These are phyloP conservation scores for Exserohilum turcica DNA, from an alignment of 2,329 filamentous ascomycete genomes.

Conservation along the genomic window DNA sequence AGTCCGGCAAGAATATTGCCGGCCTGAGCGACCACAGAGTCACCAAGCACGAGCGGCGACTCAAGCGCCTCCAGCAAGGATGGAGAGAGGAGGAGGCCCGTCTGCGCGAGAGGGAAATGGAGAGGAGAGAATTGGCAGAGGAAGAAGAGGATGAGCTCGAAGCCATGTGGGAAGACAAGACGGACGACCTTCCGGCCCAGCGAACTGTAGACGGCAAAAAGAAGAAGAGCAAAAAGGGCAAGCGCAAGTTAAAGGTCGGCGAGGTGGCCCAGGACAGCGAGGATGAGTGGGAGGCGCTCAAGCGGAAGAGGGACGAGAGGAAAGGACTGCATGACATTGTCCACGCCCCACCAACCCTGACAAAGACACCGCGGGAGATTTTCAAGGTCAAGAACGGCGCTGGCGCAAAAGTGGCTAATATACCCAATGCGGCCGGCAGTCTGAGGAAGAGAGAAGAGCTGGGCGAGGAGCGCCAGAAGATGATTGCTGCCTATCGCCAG, in stretches of 20 bases:
- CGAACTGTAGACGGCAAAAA: constrained; percentile 52
- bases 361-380: constrained; percentile 65
- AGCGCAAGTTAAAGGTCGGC: constrained; percentile 57
- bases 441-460: constrained; percentile 74
- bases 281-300: constrained; percentile 79
- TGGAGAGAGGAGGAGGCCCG: constrained; percentile 62
- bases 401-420: constrained; percentile 68
- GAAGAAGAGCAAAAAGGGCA: constrained; percentile 56
- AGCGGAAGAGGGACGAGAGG: constrained; percentile 60
- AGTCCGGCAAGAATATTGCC: constrained; percentile 66
- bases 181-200: constrained; percentile 64
- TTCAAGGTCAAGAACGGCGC: constrained; percentile 70
- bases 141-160: constrained; percentile 66
- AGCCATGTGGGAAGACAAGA: constrained; percentile 67
- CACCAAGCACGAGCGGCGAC: constrained; percentile 83
- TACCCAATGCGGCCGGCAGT: constrained; percentile 72
- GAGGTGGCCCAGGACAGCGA: constrained; percentile 62
- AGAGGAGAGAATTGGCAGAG: constrained; percentile 72
- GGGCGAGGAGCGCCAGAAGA: constrained; percentile 67
- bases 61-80: constrained; percentile 64
- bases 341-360: constrained; percentile 75
- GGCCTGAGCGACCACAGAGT: constrained; percentile 67
- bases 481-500: constrained; percentile 75
- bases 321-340: constrained; percentile 66
- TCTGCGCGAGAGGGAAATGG: constrained; percentile 74